Evolutionary conservation across 768 basidiomycete genomes (phyloP), one percentile per base, ranked within the genome.

Genomic region (Mycena capillaripes): DNA sequence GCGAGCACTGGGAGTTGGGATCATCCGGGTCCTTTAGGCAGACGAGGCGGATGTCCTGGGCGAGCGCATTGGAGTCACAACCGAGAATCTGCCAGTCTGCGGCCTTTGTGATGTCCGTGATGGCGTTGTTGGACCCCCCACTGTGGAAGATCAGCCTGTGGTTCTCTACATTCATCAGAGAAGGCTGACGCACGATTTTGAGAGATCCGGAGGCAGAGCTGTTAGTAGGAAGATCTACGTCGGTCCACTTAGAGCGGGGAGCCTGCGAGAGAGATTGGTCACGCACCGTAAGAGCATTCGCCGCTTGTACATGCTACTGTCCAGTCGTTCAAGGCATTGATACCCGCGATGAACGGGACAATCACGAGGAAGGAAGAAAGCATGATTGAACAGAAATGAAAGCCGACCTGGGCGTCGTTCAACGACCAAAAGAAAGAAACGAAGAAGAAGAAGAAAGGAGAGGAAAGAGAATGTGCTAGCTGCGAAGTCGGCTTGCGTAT

Each of bases 21-120:
- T 71, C 70, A 7, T 66, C 70, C 17, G 72, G 55, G 52, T 71
- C 73, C 32, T 75, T 73, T 14, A 60, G 72, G 74, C 84, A 85
- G 21, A 83, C 81, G 29, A 82, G 74, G 21, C 83, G 79, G 66
- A 84, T 81, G 52, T 80, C 78, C 53, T 84, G 83, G 29, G 77
- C 70, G 8, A 75, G 61, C 25, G 69, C 66, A 57, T 75, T 78
- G 3, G 80, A 56, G 61, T 82, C 73, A 61, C 85, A 86, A 53
- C 79, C 80, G 30, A 84, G 70, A 52, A 86, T 82, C 32, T 76
- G 75, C 84, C 85, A 86, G 29, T 82, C 84, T 10, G 83, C 84
- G 23, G 83, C 84, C 19, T 72, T n/a, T 5, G 85, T 86, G 59
- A 86, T 81, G 59, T 86, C 84, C 8, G 83, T 79, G 36, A 85